Evolutionary conservation across 139 green algal species (phyloP).

Genomic region (Chlorokybus atmophyticus): DNA sequence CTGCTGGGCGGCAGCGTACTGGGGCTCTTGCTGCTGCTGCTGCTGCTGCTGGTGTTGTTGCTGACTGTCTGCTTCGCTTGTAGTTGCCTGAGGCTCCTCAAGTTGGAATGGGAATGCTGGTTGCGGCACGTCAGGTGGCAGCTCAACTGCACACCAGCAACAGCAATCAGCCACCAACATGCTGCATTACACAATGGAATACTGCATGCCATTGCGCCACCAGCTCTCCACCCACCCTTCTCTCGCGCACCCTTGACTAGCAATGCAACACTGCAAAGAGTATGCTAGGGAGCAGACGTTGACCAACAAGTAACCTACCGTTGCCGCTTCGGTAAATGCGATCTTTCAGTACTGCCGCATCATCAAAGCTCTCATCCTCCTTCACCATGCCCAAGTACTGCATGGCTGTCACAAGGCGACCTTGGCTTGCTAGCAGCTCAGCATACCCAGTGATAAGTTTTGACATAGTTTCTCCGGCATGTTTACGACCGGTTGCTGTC

Average conservation of each 20-base stretch:
- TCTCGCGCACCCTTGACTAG: no score
- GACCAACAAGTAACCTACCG: no score
- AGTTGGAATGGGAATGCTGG: no score
- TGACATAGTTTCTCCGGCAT: slow-evolving; percentile 40
- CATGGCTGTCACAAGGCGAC: slow-evolving; percentile 55
- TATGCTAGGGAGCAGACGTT: no score
- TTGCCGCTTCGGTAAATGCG: slow-evolving; percentile 60
- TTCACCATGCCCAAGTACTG: slow-evolving; percentile 64
- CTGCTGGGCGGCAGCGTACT: slow-evolving; percentile 8
- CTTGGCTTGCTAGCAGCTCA: slow-evolving; percentile 44
- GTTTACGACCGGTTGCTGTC: slow-evolving; percentile 38
- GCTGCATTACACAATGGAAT: no score
- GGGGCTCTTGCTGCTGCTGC: slow-evolving; percentile 1
- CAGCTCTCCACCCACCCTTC: no score
- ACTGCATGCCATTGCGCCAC: no score
- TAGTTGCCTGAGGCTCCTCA: no score
- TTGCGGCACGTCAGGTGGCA: no score
- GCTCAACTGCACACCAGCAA: no score
- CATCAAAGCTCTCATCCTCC: slow-evolving; percentile 42
- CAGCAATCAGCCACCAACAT: no score
- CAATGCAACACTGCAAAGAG: no score
- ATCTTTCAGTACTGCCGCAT: slow-evolving; percentile 57
- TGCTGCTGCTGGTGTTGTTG: slow-evolving; percentile 11
- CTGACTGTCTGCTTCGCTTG: background rate
- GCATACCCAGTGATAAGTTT: slow-evolving; percentile 70